Evolutionary conservation across 148 eudicot species (phyloP), one percentile per base, ranked within the genome.

Genomic region (Fagopyrum homotropicum): DNA sequence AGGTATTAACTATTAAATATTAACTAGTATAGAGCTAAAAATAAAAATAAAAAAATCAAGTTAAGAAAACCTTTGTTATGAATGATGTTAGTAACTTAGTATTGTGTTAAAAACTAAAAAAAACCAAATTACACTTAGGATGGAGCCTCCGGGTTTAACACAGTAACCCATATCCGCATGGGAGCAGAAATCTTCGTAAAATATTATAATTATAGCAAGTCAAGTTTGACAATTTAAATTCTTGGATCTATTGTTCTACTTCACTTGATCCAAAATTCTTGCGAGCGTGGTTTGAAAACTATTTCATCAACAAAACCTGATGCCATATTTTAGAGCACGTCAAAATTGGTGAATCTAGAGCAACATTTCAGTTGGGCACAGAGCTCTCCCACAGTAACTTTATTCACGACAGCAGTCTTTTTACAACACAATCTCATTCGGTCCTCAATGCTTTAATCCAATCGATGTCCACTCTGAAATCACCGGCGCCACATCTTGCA

Each of bases 361-460:
- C 40, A 35, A 35, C 19, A 14, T 52, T 52, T 52, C 57, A 52
- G 5, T 52, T 52, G 57, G 57, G 5, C n/a, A 2, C 57, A 52
- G 6, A 52, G 57, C 11, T 52, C n/a, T 52, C 57, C 57, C 5
- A 52, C 19, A 52, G 57, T 17, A 52, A 52, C 15, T 14, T 52
- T 52, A 52, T 52, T 52, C 57, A 14, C 57, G 57, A 16, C n/a
- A 52, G 16, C 56, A 14, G 15, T 4, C n/a, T 11, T 5, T 51
- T 51, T 51, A 51, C 56, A 51, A 14, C 40, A 35, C 40, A 35
- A 35, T 35, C 40, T 35, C 40, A 35, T 57, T 81, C 78, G 16
- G 85, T 83, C 80, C 98, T 85, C 82, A 90, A 73, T 19, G 96
- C 97, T 86, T 92, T 95, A 48, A 95, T 90, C 96, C 96, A 95